A percentile compares a stretch with the other conserved stretches of the same genome.
Conservation (phyloP, 805 yeast species). For the Starmera amethionina region DNA sequence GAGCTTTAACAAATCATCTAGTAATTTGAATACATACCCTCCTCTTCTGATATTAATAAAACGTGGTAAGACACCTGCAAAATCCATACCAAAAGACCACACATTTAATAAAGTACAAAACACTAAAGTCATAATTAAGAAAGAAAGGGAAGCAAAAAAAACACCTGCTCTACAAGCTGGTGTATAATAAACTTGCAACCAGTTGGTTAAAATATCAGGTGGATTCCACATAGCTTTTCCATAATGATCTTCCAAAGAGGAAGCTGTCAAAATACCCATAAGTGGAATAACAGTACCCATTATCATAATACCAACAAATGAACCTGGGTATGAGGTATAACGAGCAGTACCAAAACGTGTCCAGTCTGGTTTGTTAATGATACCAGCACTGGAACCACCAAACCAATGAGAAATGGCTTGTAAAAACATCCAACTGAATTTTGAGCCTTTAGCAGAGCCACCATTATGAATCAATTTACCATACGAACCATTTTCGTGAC, state of each 20-base stretch:
- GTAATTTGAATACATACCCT: too few relatives aligned
- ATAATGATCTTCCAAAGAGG: conserved; percentile 13
- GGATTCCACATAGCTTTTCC: conserved; percentile 36
- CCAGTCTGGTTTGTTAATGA: conserved; percentile 24
- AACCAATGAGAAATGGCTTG: conserved; percentile 29
- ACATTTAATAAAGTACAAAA: conserved; percentile 25
- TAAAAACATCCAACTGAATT: conserved; percentile 30
- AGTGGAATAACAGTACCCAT: conserved; percentile 19
- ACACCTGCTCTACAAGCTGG: conserved; percentile 36
- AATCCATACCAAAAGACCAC: conserved; percentile 33
- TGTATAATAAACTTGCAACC: conserved; percentile 30
- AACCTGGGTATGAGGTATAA: conserved; percentile 11
- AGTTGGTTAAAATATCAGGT: conserved; percentile 26
- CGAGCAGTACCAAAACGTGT: conserved; percentile 14
- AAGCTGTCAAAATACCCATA: conserved; percentile 17
- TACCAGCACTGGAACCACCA: conserved; percentile 29
- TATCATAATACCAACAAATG: conserved; percentile 10
- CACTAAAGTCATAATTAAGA: conserved; percentile 22
- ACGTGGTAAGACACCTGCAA: conserved; percentile 10
- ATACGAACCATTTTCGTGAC: conserved; percentile 17
- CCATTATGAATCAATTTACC: conserved; percentile 22
- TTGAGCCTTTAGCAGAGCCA: conserved; percentile 15
- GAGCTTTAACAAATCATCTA: too few relatives aligned
- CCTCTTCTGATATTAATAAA: not conserved
- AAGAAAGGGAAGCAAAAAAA: conserved; percentile 29